Percentiles rank a stretch among this genome's conserved stretches.
These are phyloP conservation scores for Leccinum fuscescens DNA, from an alignment of 1,284 basidiomycete species.

Conservation along the genomic window DNA sequence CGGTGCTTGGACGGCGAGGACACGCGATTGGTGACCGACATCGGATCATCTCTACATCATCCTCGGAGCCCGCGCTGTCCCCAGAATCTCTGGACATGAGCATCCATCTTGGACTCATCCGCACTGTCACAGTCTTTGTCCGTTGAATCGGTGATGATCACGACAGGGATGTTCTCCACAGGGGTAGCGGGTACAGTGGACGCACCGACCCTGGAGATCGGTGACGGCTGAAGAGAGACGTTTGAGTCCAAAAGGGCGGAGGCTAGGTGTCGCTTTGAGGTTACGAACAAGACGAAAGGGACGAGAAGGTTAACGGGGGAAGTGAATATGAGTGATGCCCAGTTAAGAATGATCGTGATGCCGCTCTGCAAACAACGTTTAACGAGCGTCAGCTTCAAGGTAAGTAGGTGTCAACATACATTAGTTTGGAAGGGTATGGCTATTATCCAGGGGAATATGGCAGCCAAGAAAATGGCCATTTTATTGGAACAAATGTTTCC, in stretches of 20 bases:
- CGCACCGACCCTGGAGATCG: background rate
- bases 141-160: slow-evolving; percentile 19
- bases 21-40: slow-evolving; percentile 23
- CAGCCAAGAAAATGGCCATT: slow-evolving; percentile 26
- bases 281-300: slow-evolving; percentile 24
- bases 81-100: slow-evolving; percentile 4
- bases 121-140: background rate
- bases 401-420: slow-evolving; percentile 10
- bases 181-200: background rate
- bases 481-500: slow-evolving; percentile 28
- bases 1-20: background rate
- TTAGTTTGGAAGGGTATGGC: slow-evolving; percentile 28
- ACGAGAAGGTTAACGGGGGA: slow-evolving; percentile 23
- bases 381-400: background rate
- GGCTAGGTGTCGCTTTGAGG: slow-evolving; percentile 21
- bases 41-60: slow-evolving; percentile 10
- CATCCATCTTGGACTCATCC: slow-evolving; percentile 10
- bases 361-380: slow-evolving; percentile 9
- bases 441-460: slow-evolving; percentile 24
- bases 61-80: background rate
- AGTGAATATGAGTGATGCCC: slow-evolving; percentile 28
- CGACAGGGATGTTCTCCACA: slow-evolving; percentile 19
- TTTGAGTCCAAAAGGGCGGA: slow-evolving; percentile 20
- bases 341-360: slow-evolving; percentile 21
- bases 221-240: slow-evolving; percentile 3